These are phyloP conservation scores for Bryum argenteum DNA, from an alignment of 225 moss, liverwort and hornwort species.

Conservation along the genomic window DNA sequence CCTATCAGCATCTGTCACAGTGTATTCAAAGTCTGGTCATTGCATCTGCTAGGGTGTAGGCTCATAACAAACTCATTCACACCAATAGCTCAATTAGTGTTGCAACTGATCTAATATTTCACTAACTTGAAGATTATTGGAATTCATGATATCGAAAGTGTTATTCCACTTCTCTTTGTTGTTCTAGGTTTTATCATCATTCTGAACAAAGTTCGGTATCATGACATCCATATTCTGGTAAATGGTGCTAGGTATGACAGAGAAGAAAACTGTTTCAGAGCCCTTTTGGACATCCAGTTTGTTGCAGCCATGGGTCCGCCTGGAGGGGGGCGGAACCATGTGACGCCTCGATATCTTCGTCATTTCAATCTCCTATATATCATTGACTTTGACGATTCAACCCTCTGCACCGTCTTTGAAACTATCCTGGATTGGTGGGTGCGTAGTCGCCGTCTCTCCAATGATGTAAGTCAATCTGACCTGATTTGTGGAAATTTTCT, in stretches of 20 bases:
- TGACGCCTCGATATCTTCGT: slow-evolving; percentile 66
- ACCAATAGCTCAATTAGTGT: not conserved
- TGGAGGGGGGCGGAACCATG: slow-evolving; percentile 67
- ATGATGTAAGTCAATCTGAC: slow-evolving; percentile 45
- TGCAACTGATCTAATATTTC: not conserved
- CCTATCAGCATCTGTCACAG: not conserved
- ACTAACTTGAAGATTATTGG: slow-evolving; percentile 5
- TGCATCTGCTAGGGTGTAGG: not conserved
- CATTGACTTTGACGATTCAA: slow-evolving; percentile 68
- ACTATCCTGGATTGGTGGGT: slow-evolving; percentile 78
- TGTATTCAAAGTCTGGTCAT: not conserved
- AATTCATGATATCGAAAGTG: not conserved
- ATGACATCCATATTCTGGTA: not conserved
- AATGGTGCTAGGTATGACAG: slow-evolving; percentile 60
- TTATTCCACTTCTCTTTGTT: not conserved
- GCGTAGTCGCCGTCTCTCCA: slow-evolving; percentile 51
- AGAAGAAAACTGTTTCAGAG: slow-evolving; percentile 60
- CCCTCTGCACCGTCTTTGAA: slow-evolving; percentile 63
- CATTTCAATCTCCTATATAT: slow-evolving; percentile 68
- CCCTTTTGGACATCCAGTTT: slow-evolving; percentile 68
- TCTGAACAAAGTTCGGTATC: not conserved
- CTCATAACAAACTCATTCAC: not conserved
- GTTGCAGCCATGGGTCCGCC: slow-evolving; percentile 80
- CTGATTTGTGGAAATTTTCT: not conserved
- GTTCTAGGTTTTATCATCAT: not conserved